These are phyloP conservation scores for Botrytis paeoniae DNA, from an alignment of 2,329 filamentous ascomycete genomes.

Conservation along the genomic window DNA sequence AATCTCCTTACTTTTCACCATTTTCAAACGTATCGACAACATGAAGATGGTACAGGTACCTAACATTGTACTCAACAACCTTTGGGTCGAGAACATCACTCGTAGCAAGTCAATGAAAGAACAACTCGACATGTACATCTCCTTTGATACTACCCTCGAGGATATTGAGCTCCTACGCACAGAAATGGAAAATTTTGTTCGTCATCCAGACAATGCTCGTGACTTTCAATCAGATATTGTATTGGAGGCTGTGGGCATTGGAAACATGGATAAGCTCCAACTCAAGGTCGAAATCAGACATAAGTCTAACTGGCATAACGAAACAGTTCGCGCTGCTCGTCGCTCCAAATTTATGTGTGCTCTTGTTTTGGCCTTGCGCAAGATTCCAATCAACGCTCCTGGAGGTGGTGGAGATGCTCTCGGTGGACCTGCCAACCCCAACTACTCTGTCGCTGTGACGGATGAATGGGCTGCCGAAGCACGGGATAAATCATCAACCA, in stretches of 20 bases:
- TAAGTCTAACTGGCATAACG: slow-evolving; percentile 92
- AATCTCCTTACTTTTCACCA: slow-evolving; percentile 89
- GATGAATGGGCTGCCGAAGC: slow-evolving; percentile 64
- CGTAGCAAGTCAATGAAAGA: slow-evolving; percentile 92
- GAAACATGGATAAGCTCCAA: slow-evolving; percentile 82
- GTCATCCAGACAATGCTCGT: slow-evolving; percentile 76
- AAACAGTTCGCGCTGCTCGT: slow-evolving; percentile 72
- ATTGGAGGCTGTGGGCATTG: slow-evolving; percentile 74
- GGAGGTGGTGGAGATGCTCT: slow-evolving; percentile 65
- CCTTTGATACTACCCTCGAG: slow-evolving; percentile 83
- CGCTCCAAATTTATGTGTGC: slow-evolving; percentile 98
- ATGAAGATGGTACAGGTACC: slow-evolving; percentile 77
- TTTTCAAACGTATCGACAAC: slow-evolving; percentile 80
- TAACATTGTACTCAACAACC: slow-evolving; percentile 84
- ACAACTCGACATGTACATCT: slow-evolving; percentile 70
- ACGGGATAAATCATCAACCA: slow-evolving; percentile 56
- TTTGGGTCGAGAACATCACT: slow-evolving; percentile 95
- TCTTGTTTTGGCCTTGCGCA: slow-evolving; percentile 77
- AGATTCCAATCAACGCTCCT: slow-evolving; percentile 80
- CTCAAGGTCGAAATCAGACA: slow-evolving; percentile 82
- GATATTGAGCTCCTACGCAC: slow-evolving; percentile 80
- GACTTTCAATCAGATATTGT: slow-evolving; percentile 86
- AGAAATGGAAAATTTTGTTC: slow-evolving; percentile 85
- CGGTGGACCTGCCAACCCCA: slow-evolving; percentile 69
- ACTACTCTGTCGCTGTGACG: slow-evolving; percentile 74